Evolutionary conservation across 148 eudicot species (phyloP).

Genomic region (Silene uniflora): DNA sequence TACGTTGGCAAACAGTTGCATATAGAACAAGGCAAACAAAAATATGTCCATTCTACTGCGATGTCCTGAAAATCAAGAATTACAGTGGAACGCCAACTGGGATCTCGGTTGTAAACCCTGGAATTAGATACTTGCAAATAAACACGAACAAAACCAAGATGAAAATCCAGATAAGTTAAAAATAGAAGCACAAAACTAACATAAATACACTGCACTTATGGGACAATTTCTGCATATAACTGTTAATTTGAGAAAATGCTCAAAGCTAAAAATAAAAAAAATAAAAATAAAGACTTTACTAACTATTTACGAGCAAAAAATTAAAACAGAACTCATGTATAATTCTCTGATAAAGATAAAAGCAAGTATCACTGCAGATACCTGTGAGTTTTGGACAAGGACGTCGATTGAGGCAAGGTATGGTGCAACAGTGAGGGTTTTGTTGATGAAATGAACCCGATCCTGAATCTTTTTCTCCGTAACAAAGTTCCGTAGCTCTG

Average conservation of each 20-base stretch:
- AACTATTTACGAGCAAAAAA: background rate
- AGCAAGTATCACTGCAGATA: conserved; percentile 24
- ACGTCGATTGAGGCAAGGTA: conserved; percentile 88
- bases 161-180: background rate
- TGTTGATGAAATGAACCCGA: conserved; percentile 87
- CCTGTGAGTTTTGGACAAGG: conserved; percentile 97
- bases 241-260: background rate
- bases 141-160: background rate
- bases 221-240: background rate
- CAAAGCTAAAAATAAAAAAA: background rate
- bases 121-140: no score
- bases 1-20: no score
- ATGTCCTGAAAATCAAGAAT: background rate
- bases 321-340: background rate
- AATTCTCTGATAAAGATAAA: conserved; percentile 8
- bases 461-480: conserved; percentile 60
- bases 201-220: background rate
- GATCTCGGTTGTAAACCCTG: no score
- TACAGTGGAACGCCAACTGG: background rate
- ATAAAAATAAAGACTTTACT: background rate
- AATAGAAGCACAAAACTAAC: background rate
- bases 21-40: background rate
- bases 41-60: no score
- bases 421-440: conserved; percentile 84
- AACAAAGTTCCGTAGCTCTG: conserved; percentile 76